Percentiles rank a stretch among this genome's conserved stretches.
Conservation (phyloP, 352 stramenopile species). For the Pythium insidiosum region DNA sequence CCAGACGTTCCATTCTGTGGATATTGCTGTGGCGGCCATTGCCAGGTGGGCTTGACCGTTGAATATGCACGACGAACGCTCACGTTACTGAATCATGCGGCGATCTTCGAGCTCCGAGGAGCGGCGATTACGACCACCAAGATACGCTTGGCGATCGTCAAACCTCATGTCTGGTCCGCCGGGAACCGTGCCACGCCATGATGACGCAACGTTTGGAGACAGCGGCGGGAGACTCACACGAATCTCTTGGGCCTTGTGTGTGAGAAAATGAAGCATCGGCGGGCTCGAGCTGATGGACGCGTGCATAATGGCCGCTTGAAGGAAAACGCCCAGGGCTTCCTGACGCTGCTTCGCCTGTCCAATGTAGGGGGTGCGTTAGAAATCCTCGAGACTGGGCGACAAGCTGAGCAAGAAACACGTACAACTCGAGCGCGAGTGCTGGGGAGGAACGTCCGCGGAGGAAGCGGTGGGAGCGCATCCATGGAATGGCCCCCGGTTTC, state of each 20-base stretch:
- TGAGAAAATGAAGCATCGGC: constrained; percentile 74
- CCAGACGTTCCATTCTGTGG: too few species aligned
- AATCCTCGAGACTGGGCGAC: background rate
- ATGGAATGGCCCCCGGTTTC: constrained; percentile 35
- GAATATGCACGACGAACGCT: too few species aligned
- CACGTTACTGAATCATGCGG: too few species aligned
- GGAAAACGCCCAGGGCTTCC: constrained; percentile 67
- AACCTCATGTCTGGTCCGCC: background rate
- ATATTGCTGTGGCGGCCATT: too few species aligned
- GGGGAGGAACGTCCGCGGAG: constrained; percentile 61
- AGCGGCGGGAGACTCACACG: constrained; percentile 73
- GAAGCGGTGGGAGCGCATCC: constrained; percentile 53
- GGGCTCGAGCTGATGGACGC: constrained; percentile 59
- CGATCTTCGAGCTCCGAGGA: too few species aligned
- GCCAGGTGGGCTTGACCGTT: too few species aligned
- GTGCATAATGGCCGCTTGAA: constrained; percentile 81
- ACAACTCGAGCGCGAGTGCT: constrained; percentile 57
- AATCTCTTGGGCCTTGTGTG: constrained; percentile 59
- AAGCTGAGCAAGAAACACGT: constrained; percentile 10
- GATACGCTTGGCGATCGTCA: background rate
- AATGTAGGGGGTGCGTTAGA: too few species aligned
- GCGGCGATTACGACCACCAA: too few species aligned
- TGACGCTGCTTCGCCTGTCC: constrained; percentile 68
- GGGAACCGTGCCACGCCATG: background rate
- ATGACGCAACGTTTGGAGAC: constrained; percentile 30